Conservation (phyloP, 805 yeast species). For the Candida anglica region DNA sequence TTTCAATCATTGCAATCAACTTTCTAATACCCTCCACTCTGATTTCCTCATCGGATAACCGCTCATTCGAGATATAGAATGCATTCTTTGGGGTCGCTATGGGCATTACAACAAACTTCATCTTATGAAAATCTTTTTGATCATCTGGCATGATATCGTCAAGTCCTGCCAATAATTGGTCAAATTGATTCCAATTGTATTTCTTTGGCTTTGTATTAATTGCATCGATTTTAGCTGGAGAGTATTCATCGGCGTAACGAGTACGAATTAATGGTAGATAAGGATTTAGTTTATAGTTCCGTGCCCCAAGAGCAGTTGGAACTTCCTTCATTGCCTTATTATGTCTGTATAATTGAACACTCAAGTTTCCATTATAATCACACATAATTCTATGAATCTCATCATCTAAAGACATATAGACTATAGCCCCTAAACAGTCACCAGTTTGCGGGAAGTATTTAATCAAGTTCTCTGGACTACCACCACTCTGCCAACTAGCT, state of each 20-base stretch:
- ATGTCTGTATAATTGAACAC: constrained; percentile 67
- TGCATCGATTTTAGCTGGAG: constrained; percentile 54
- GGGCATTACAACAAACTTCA: constrained; percentile 85
- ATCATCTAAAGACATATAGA: constrained; percentile 74
- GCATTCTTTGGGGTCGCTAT: constrained; percentile 61
- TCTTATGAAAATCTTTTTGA: constrained; percentile 52
- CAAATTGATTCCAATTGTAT: constrained; percentile 88
- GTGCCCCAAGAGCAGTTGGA: constrained; percentile 4
- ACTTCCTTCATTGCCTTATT: constrained; percentile 1
- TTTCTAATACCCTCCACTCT: constrained; percentile 85
- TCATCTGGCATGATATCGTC: constrained; percentile 64
- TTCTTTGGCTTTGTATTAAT: constrained; percentile 48
- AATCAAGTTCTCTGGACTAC: constrained; percentile 50
- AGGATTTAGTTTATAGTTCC: constrained; percentile 7
- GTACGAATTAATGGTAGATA: constrained; percentile 59
- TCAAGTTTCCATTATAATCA: constrained; percentile 67
- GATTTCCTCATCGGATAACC: constrained; percentile 77
- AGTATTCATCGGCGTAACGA: constrained; percentile 66
- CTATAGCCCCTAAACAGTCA: constrained; percentile 51
- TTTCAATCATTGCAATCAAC: constrained; percentile 58
- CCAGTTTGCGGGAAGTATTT: constrained; percentile 48
- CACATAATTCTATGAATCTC: constrained; percentile 82
- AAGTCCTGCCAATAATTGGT: constrained; percentile 88
- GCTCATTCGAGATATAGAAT: constrained; percentile 50
- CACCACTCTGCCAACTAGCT: constrained; percentile 49